Evolutionary conservation across 75 land plant species (phyloP).

Genomic region (Gnetum montanum): DNA sequence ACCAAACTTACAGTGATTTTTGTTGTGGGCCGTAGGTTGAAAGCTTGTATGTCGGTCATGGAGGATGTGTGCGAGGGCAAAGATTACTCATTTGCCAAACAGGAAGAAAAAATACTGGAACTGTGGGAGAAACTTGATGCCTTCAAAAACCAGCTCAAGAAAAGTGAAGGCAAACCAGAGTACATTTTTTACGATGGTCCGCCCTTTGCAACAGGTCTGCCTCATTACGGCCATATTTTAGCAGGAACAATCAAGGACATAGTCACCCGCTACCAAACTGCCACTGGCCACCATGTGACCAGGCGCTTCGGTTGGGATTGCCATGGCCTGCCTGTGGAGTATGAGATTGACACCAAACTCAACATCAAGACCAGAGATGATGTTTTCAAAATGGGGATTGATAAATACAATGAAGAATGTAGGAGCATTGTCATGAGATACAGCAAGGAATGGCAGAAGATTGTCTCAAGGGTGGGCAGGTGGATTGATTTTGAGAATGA

Average conservation of each 20-base stretch:
- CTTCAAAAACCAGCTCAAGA: slow-evolving; percentile 77
- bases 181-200: slow-evolving; percentile 99
- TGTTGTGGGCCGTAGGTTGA: too few relatives aligned
- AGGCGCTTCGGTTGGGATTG: slow-evolving; percentile 99
- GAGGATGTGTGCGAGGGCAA: slow-evolving; percentile 94
- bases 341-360: slow-evolving; percentile 71
- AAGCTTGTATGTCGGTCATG: too few relatives aligned
- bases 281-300: slow-evolving; percentile 83
- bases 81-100: slow-evolving; percentile 77
- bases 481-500: slow-evolving; percentile 95
- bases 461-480: slow-evolving; percentile 62
- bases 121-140: slow-evolving; percentile 69
- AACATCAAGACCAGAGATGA: slow-evolving; percentile 54
- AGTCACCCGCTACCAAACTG: slow-evolving; percentile 86
- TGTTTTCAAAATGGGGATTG: slow-evolving; percentile 83
- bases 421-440: slow-evolving; percentile 85
- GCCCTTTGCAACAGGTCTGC: slow-evolving; percentile 98
- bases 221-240: slow-evolving; percentile 95
- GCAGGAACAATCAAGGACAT: slow-evolving; percentile 99
- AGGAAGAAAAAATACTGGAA: slow-evolving; percentile 60
- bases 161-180: slow-evolving; percentile 63
- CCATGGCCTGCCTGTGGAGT: slow-evolving; percentile 96
- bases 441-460: slow-evolving; percentile 90
- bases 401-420: slow-evolving; percentile 85
- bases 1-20: too few relatives aligned